These are phyloP conservation scores for Clitoria ternatea DNA, from an alignment of 306 rosid genomes.

Conservation along the genomic window DNA sequence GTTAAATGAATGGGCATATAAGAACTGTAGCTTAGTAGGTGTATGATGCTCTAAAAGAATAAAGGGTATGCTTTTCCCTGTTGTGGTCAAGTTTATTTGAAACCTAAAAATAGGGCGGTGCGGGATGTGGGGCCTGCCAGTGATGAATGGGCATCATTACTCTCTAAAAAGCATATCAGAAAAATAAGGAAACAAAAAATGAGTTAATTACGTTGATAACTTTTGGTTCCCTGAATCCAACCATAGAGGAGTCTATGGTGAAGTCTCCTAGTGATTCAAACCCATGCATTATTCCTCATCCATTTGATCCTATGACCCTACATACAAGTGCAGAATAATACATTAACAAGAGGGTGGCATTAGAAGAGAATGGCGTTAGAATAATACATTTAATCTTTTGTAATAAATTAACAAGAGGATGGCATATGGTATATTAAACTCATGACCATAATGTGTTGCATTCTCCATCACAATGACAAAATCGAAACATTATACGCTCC, in stretches of 20 bases:
- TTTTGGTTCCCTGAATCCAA: slow-evolving; percentile 29
- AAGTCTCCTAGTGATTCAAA: slow-evolving; percentile 39
- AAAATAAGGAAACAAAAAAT: slow-evolving; percentile 25
- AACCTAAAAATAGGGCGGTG: slow-evolving; percentile 55
- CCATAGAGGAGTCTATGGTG: slow-evolving; percentile 62
- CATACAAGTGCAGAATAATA: too few relatives aligned
- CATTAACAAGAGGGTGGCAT: too few relatives aligned
- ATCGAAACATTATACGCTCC: too few relatives aligned
- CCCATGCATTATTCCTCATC: slow-evolving; percentile 58
- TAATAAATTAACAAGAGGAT: too few relatives aligned
- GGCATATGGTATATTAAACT: too few relatives aligned
- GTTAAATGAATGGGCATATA: background rate
- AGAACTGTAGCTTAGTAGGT: background rate
- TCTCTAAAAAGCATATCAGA: slow-evolving; percentile 29
- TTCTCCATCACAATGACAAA: too few relatives aligned
- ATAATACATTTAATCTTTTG: too few relatives aligned
- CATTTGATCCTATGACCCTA: slow-evolving; percentile 36
- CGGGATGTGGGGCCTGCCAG: slow-evolving; percentile 25
- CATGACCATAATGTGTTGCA: too few relatives aligned
- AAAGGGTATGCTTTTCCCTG: background rate
- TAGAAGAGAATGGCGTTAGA: too few relatives aligned
- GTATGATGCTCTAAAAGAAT: background rate
- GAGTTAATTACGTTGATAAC: slow-evolving; percentile 35
- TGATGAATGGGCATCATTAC: slow-evolving; percentile 34
- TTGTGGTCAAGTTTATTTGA: slow-evolving; percentile 25